phyloP scores from a whole-genome alignment of 805 yeast species.

The Candida broadrunensis region DNA sequence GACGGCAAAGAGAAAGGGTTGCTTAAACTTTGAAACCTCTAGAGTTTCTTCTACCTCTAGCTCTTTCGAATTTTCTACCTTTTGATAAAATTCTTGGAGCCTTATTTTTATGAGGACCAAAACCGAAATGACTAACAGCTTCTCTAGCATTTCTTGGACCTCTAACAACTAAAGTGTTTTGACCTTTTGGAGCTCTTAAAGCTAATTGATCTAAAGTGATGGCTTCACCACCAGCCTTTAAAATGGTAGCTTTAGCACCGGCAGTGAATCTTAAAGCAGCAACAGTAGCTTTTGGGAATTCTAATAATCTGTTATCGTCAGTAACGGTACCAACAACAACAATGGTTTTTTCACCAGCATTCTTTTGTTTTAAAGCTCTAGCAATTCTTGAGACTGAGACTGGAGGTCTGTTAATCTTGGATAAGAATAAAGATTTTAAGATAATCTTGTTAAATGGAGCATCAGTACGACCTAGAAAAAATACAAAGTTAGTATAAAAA shows the following conservation, averaged over 20 bases:
- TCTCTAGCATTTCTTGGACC: slow-evolving; percentile 99
- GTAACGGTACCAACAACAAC: slow-evolving; percentile 99
- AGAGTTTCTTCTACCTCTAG: slow-evolving; percentile 99
- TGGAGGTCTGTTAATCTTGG: slow-evolving; percentile 99
- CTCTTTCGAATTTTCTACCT: slow-evolving; percentile 99
- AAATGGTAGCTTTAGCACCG: slow-evolving; percentile 96
- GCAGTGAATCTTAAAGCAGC: slow-evolving; percentile 99
- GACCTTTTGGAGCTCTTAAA: slow-evolving; percentile 98
- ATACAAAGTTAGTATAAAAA: slow-evolving; percentile 26
- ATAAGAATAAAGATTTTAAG: slow-evolving; percentile 91
- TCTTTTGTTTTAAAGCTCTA: slow-evolving; percentile 77
- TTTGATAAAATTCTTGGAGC: slow-evolving; percentile 97
- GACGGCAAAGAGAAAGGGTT: slow-evolving; percentile 6
- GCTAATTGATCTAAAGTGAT: slow-evolving; percentile 99
- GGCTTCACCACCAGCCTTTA: slow-evolving; percentile 99
- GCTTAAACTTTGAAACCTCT: slow-evolving; percentile 99
- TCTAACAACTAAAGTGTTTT: slow-evolving; percentile 95
- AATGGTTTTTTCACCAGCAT: slow-evolving; percentile 85
- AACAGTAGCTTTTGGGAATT: slow-evolving; percentile 94
- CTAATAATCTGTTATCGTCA: slow-evolving; percentile 91
- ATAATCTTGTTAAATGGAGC: slow-evolving; percentile 98
- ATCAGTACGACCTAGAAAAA: slow-evolving; percentile 86
- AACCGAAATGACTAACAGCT: slow-evolving; percentile 99
- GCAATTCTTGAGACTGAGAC: slow-evolving; percentile 92
- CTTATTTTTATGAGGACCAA: slow-evolving; percentile 99